Percentiles rank a stretch among this genome's conserved stretches.
Conservation (phyloP, 257 asterid species). For the Nicotiana undulata region DNA sequence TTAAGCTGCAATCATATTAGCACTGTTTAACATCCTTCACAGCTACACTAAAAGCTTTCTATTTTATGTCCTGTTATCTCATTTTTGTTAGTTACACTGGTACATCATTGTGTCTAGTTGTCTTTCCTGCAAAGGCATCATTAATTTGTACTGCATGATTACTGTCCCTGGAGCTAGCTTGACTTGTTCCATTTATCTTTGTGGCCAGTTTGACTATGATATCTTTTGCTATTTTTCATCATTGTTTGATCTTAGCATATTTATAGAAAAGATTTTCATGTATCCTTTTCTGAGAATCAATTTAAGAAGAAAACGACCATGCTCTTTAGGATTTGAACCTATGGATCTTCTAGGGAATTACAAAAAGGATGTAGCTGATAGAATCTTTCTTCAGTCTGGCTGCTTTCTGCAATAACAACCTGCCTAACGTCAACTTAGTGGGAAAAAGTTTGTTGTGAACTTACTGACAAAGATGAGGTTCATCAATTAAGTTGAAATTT, state of each 20-base stretch:
- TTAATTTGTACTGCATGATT: background rate
- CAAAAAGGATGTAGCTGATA: background rate
- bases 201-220: background rate
- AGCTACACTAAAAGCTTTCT: background rate
- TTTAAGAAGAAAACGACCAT: background rate
- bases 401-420: background rate
- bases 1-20: background rate
- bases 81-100: background rate
- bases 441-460: background rate
- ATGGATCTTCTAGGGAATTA: background rate
- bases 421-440: background rate
- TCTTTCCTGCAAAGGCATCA: background rate
- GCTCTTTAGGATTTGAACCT: background rate
- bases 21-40: background rate
- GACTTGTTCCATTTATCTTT: background rate
- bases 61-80: background rate
- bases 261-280: background rate
- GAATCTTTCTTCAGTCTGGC: background rate
- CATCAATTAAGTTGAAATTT: background rate
- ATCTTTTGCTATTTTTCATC: background rate
- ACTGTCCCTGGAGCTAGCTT: background rate
- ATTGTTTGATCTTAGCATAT: background rate
- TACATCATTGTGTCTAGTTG: background rate
- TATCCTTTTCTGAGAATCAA: background rate
- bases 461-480: background rate